Evolutionary conservation across 163 green algal species (phyloP).

Genomic region (Scenedesmus sp.): DNA sequence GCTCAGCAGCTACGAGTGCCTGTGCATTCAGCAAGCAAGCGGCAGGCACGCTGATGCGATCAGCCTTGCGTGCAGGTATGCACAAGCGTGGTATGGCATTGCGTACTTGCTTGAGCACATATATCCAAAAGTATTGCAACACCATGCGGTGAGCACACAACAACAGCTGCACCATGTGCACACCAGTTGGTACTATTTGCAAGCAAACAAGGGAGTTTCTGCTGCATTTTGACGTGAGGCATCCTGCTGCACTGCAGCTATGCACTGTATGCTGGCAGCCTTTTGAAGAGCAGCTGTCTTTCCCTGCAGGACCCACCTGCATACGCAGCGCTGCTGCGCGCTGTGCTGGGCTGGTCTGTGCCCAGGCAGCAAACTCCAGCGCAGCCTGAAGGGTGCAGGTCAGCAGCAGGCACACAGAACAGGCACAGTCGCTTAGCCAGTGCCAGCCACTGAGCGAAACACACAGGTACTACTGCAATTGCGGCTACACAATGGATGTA

Average conservation of each 20-base stretch:
- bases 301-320: slow-evolving; percentile 26
- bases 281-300: not conserved
- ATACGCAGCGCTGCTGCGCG: slow-evolving; percentile 44
- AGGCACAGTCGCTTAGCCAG: too few relatives aligned
- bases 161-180: too few relatives aligned
- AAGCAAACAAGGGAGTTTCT: not conserved
- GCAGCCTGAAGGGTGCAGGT: slow-evolving; percentile 42
- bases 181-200: too few relatives aligned
- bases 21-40: not conserved
- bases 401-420: too few relatives aligned
- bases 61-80: not conserved
- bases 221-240: not conserved
- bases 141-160: too few relatives aligned
- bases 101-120: not conserved
- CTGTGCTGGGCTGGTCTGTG: slow-evolving; percentile 60
- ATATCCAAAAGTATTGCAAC: too few relatives aligned
- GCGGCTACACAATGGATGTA: too few relatives aligned
- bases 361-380: slow-evolving; percentile 64
- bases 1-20: slow-evolving; percentile 40
- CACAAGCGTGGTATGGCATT: too few relatives aligned
- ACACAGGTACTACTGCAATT: too few relatives aligned
- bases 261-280: not conserved
- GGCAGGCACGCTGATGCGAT: not conserved
- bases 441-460: too few relatives aligned
- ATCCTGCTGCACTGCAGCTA: not conserved